These are phyloP conservation scores for Botrytis sinoallii DNA, from an alignment of 2,329 filamentous ascomycete species.

Conservation along the genomic window DNA sequence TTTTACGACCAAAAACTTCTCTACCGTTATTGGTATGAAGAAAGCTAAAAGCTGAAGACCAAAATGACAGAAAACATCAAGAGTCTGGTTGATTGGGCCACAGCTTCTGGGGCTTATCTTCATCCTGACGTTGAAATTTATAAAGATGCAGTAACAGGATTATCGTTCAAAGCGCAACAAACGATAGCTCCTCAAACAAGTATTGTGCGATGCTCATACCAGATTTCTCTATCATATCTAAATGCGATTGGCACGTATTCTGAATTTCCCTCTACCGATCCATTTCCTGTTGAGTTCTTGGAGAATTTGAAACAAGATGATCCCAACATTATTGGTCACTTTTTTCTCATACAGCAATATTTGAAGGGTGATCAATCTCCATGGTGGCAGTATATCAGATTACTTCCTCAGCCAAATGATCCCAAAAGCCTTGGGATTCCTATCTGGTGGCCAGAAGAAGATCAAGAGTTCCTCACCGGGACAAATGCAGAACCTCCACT, in stretches of 20 bases:
- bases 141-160: constrained; percentile 48
- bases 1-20: neutral
- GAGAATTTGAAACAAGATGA: constrained; percentile 42
- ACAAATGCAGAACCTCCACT: constrained; percentile 36
- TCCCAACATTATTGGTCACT: constrained; percentile 59
- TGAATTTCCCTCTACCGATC: constrained; percentile 25
- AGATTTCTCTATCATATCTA: constrained; percentile 56
- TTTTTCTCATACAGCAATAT: constrained; percentile 68
- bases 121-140: constrained; percentile 54
- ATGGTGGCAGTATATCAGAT: constrained; percentile 66
- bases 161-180: constrained; percentile 46
- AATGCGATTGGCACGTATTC: constrained; percentile 47
- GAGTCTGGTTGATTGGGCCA: constrained; percentile 50
- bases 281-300: constrained; percentile 53
- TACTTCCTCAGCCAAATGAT: constrained; percentile 60
- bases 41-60: neutral
- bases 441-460: constrained; percentile 61
- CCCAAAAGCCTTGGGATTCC: constrained; percentile 52
- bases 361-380: constrained; percentile 55
- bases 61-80: constrained; percentile 26
- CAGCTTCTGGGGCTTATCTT: constrained; percentile 45
- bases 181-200: constrained; percentile 27
- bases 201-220: constrained; percentile 52
- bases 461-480: constrained; percentile 49
- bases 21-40: neutral